Evolutionary conservation across 495 filamentous ascomycete species (phyloP), one percentile per base, ranked within the genome.

Genomic region (Neurospora sp.): DNA sequence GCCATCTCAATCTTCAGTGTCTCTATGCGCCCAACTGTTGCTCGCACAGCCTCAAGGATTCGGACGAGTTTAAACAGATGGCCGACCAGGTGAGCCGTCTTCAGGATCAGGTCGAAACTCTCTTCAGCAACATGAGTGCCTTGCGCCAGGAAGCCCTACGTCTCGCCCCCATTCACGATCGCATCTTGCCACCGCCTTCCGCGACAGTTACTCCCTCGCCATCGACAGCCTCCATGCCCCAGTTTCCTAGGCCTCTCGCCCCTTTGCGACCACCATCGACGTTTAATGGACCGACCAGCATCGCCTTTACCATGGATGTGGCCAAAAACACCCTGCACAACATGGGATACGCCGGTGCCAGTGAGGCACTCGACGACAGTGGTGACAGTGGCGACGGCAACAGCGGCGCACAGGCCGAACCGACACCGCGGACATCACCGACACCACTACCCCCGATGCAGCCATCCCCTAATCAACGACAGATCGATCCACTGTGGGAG

Each of bases 21-120:
- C 86, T 95, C 74, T 97, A 97, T 87, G 90, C 94, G 38, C 93
- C 94, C 4, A 97, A 97, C 80, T 97, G 94, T 85, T 96, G 93
- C 81, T 75, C 86, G 71, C 86, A 80, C 79, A 90, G 87, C 77
- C 92, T 97, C 85, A 94, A 92, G 79, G 94, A 97, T 74, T 93
- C 92, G 69, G 91, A 93, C 83, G 94, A 97, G 77, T 97, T 91
- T 83, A 90, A 88, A 75, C 87, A 89, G 40, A 92, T 97, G 91
- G 86, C 88, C 72, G 87, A 86, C 45, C 89, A 94, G 74, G 89
- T 97, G 59, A 83, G 82, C 16, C 85, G 86, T 4, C 85, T 97
- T n/a, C 93, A 97, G 79, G 89, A 94, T 41, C 92, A 96, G 81
- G 93, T 97, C 78, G 90, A 94, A 71, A 86, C 83, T 71, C 87